A percentile compares a stretch with the other conserved stretches of the same genome.
These are phyloP conservation scores for Yarrowia hollandica DNA, from an alignment of 805 yeast species.

Conservation along the genomic window DNA sequence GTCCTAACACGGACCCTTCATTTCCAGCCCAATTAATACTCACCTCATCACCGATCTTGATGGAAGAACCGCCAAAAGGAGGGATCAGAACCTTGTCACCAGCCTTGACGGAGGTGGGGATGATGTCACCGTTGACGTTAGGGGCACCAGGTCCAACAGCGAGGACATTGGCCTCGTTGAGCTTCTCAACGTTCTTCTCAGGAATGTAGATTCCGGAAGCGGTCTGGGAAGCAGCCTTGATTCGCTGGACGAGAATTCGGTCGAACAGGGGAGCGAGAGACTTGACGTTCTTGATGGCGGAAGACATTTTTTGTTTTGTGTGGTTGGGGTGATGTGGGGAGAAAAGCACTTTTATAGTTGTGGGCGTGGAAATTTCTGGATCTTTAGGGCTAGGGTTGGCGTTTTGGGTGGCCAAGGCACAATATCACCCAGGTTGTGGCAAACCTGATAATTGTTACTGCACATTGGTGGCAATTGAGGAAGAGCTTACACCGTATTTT, in stretches of 20 bases:
- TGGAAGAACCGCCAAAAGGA: slow-evolving; percentile 85
- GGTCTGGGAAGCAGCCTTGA: slow-evolving; percentile 87
- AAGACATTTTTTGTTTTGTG: neutral
- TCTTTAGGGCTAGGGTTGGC: slow-evolving; percentile 16
- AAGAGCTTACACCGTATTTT: too few species aligned
- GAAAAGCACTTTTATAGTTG: slow-evolving; percentile 22
- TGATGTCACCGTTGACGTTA: slow-evolving; percentile 69
- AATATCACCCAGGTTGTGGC: too few species aligned
- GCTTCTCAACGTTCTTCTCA: slow-evolving; percentile 92
- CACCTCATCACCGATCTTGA: slow-evolving; percentile 79
- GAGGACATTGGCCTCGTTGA: slow-evolving; percentile 82
- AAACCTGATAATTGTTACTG: too few species aligned
- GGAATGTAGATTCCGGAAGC: slow-evolving; percentile 92
- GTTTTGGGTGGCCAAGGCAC: neutral
- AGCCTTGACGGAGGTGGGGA: slow-evolving; percentile 72
- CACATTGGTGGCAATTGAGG: too few species aligned
- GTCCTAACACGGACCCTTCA: too few species aligned
- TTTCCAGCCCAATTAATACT: slow-evolving; percentile 20
- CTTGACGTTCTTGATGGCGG: slow-evolving; percentile 74
- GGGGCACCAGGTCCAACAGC: slow-evolving; percentile 94
- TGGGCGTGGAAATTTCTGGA: slow-evolving; percentile 29
- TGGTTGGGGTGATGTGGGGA: slow-evolving; percentile 15
- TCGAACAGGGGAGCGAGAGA: slow-evolving; percentile 89
- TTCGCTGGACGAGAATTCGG: slow-evolving; percentile 93
- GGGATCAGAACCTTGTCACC: slow-evolving; percentile 97